A percentile compares a stretch with the other conserved stretches of the same genome.
phyloP scores from a whole-genome alignment of 2,329 filamentous ascomycete genomes.

The Calonectria hawksworthii region DNA sequence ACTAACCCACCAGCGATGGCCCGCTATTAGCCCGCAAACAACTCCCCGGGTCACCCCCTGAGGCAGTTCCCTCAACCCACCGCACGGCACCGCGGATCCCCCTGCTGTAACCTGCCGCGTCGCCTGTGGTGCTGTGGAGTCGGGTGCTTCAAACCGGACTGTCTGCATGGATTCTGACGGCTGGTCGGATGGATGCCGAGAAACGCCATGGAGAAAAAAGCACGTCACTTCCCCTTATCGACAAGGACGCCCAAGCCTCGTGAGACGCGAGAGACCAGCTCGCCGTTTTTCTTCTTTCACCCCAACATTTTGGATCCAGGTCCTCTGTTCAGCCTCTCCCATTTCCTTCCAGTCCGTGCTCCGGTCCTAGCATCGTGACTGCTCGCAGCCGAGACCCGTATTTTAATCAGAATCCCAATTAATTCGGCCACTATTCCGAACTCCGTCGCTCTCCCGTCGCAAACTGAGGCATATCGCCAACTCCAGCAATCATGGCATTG shows the following conservation, averaged over 20 bases:
- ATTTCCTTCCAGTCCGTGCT: not conserved
- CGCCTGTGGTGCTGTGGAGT: slow-evolving; percentile 15
- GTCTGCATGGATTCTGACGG: slow-evolving; percentile 28
- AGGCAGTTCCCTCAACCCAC: slow-evolving; percentile 3
- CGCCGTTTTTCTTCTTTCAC: slow-evolving; percentile 10
- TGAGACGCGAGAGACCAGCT: slow-evolving; percentile 17
- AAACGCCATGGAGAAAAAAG: slow-evolving; percentile 33
- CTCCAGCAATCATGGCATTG: slow-evolving; percentile 49
- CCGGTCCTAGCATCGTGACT: not conserved
- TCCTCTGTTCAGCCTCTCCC: slow-evolving; percentile 5
- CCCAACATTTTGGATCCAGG: not conserved
- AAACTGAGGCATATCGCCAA: slow-evolving; percentile 8
- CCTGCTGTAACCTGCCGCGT: slow-evolving; percentile 5
- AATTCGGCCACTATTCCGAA: slow-evolving; percentile 1
- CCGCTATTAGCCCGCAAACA: slow-evolving; percentile 2
- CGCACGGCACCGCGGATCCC: not conserved
- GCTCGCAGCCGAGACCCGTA: not conserved
- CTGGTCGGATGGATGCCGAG: slow-evolving; percentile 42
- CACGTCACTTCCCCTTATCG: slow-evolving; percentile 43
- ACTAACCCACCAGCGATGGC: slow-evolving; percentile 2
- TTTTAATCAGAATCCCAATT: not conserved
- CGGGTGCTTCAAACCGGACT: not conserved
- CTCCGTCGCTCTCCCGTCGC: not conserved
- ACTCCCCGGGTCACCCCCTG: slow-evolving; percentile 2
- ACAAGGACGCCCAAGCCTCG: slow-evolving; percentile 14